Base-by-base conservation (phyloP, 2,329 filamentous ascomycete genomes). In the Sphaerostilbella broomeana region DNA sequence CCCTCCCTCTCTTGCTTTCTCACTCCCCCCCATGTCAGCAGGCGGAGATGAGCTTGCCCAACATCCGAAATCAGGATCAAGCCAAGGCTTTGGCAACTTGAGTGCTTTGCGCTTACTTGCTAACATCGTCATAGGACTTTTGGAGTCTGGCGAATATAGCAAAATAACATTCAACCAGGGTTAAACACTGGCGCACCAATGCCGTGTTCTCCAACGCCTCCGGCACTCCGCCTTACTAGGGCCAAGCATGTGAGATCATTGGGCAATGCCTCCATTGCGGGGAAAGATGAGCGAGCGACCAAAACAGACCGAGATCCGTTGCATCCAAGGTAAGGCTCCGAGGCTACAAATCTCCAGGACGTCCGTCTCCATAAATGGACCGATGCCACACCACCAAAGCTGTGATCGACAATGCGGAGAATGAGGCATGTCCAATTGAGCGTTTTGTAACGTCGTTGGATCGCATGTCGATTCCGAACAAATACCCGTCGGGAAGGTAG, bases 401-500 rank as follows among this genome's bases (percentile, higher is more conserved):
- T 21, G 15, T 22, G 40, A 42, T 42, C 34, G 40, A 17, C 33
- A 40, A 15, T 42, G 27, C 28, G 12, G 16, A 36, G 22, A 20
- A 12, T 35, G 38, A 24, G 28, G 10, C 22, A 24, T 36, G 28
- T 26, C n/a, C 28, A 16, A 31, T 16, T 31, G n/a, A 25, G 22
- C 22, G n/a, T n/a, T 25, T 25, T 25, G 22, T 25, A 25, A 7
- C 7, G 12, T 25, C 22, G 12, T 7, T 6, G 9, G n/a, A 31
- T 17, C 11, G 13, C 15, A 31, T 27, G n/a, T 11, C 3, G 17
- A 31, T 10, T 12, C 33, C 40, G 40, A 42, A 22, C 37, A 42
- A 28, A 27, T 37, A 42, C 34, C 40, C 40, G 40, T 21, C 34
- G 34, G 40, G 40, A 42, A 42, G 40, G 34, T 42, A 19, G 19